Conservation (phyloP, 108 stramenopile species). For the Skeletonema grethae region DNA sequence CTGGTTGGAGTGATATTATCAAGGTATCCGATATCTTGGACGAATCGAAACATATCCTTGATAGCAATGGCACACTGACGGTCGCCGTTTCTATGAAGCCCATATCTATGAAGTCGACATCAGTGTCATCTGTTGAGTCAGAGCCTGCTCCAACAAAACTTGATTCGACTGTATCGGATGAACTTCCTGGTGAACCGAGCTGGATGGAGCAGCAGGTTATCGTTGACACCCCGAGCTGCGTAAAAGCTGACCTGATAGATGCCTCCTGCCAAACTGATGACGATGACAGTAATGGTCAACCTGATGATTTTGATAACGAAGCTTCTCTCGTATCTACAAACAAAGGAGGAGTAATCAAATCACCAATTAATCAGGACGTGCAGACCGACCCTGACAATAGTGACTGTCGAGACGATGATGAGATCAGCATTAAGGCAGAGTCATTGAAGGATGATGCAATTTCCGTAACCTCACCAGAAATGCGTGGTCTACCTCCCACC, state of each 20-base stretch:
- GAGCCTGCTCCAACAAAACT: background rate
- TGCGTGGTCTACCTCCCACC: background rate
- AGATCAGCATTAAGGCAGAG: background rate
- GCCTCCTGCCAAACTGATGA: background rate
- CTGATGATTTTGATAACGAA: background rate
- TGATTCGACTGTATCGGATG: background rate
- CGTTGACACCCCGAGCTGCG: background rate
- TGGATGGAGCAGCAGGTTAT: background rate
- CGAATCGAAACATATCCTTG: background rate
- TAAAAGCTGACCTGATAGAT: background rate
- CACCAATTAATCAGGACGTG: background rate
- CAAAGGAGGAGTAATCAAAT: too few species aligned
- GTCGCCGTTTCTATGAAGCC: background rate
- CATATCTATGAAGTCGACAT: background rate
- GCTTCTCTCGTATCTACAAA: background rate
- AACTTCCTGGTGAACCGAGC: background rate
- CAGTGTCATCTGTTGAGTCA: background rate
- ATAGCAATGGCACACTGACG: background rate
- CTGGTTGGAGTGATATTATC: background rate
- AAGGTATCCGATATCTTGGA: background rate
- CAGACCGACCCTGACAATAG: background rate
- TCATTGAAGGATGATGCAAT: background rate
- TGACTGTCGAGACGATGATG: background rate
- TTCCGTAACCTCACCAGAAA: background rate
- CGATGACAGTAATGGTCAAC: background rate